These are phyloP conservation scores for Nakazawaea holstii DNA, from an alignment of 805 yeast genomes.

Conservation along the genomic window DNA sequence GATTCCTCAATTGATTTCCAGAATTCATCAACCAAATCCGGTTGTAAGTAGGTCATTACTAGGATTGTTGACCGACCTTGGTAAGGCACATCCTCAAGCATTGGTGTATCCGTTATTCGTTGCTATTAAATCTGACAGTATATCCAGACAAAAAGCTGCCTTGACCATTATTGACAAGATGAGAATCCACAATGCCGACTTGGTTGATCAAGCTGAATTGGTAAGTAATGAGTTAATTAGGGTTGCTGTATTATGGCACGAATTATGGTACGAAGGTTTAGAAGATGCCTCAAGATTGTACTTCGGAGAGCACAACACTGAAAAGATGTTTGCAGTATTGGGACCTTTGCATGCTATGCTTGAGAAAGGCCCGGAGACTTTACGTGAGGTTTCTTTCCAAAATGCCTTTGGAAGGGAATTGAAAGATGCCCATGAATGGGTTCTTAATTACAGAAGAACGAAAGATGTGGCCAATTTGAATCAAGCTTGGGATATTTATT, in stretches of 20 bases:
- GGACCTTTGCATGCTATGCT: conserved; percentile 86
- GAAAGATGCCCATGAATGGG: conserved; percentile 92
- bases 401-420: conserved; percentile 92
- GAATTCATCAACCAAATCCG: conserved; percentile 92
- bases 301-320: conserved; percentile 92
- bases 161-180: conserved; percentile 84
- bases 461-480: conserved; percentile 84
- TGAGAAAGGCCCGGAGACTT: conserved; percentile 84
- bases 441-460: conserved; percentile 75
- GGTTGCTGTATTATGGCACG: conserved; percentile 96
- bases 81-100: conserved; percentile 96
- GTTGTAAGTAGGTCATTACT: conserved; percentile 75
- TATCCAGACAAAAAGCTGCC: conserved; percentile 88
- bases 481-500: conserved; percentile 97
- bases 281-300: conserved; percentile 94
- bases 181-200: conserved; percentile 76
- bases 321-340: conserved; percentile 86
- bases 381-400: conserved; percentile 87
- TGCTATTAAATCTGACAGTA: conserved; percentile 90
- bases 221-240: conserved; percentile 92
- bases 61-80: conserved; percentile 78
- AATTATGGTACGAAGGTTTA: conserved; percentile 94
- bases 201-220: conserved; percentile 89
- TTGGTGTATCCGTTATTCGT: conserved; percentile 92
- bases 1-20: conserved; percentile 90